phyloP scores from a whole-genome alignment of 2,329 filamentous ascomycete genomes.

The Exophiala spinifera region DNA sequence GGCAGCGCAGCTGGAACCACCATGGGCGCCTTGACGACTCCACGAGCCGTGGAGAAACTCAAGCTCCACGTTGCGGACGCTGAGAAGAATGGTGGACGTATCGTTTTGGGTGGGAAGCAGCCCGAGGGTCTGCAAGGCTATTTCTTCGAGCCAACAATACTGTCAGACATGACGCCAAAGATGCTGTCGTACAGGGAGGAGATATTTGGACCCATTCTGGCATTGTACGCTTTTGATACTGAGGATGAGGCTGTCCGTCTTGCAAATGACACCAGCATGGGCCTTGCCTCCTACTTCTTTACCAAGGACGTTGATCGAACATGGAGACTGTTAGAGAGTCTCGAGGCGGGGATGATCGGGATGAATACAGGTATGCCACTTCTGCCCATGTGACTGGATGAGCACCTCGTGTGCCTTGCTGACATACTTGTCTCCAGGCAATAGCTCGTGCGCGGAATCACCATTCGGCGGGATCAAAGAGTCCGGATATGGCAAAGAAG shows the following conservation, averaged over 20 bases:
- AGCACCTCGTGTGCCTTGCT: no score
- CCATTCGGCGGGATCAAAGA: constrained; percentile 68
- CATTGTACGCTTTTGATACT: constrained; percentile 62
- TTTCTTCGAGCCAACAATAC: constrained; percentile 68
- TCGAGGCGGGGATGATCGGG: constrained; percentile 55
- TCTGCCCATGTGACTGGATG: no score
- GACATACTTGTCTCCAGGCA: constrained; percentile 29
- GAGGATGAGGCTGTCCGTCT: constrained; percentile 60
- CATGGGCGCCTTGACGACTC: constrained; percentile 60
- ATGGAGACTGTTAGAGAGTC: constrained; percentile 57
- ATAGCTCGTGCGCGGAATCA: constrained; percentile 63
- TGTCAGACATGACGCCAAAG: constrained; percentile 56
- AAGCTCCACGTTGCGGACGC: constrained; percentile 62
- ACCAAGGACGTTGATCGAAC: constrained; percentile 61
- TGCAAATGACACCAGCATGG: constrained; percentile 30
- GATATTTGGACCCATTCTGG: constrained; percentile 63
- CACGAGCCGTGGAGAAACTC: constrained; percentile 56
- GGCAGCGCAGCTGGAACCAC: constrained; percentile 53
- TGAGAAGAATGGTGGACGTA: constrained; percentile 57
- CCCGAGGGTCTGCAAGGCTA: constrained; percentile 49
- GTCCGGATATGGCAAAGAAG: constrained; percentile 66
- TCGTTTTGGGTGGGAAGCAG: constrained; percentile 59
- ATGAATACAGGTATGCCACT: constrained; percentile 40
- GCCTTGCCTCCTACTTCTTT: constrained; percentile 62
- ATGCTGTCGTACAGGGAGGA: constrained; percentile 61